Percentiles rank a stretch among this genome's conserved stretches.
These are phyloP conservation scores for Coemansia sp. DNA, from an alignment of 192 early-diverging fungal species.

Conservation along the genomic window DNA sequence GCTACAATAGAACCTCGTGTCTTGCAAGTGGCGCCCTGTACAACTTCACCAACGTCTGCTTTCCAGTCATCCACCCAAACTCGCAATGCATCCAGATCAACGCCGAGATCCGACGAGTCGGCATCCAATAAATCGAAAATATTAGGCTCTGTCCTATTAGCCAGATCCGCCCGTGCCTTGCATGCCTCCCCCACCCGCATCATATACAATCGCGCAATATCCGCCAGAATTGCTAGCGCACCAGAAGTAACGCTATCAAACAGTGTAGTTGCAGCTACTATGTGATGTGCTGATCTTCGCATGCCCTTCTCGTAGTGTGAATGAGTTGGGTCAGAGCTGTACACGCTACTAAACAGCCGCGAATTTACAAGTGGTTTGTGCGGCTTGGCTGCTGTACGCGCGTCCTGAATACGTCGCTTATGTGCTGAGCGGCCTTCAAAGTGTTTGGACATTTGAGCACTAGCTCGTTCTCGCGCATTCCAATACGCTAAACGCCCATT, in stretches of 20 bases:
- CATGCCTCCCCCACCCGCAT: conserved; percentile 47
- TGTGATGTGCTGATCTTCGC: conserved; percentile 42
- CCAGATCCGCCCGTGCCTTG: conserved; percentile 41
- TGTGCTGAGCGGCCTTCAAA: not conserved
- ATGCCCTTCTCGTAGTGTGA: conserved; percentile 39
- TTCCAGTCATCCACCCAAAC: conserved; percentile 41
- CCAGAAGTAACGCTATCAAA: conserved; percentile 39
- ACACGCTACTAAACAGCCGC: conserved; percentile 17
- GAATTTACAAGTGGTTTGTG: conserved; percentile 24
- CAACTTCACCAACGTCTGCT: conserved; percentile 17
- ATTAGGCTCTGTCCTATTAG: conserved; percentile 39
- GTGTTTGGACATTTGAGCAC: not conserved
- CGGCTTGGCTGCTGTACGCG: conserved; percentile 5
- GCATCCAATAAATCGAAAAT: conserved; percentile 28
- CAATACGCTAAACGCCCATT: not conserved
- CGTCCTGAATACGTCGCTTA: conserved; percentile 3
- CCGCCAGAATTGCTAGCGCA: conserved; percentile 34
- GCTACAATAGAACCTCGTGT: not conserved
- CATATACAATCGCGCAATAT: conserved; percentile 43
- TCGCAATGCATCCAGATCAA: conserved; percentile 26
- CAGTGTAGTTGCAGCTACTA: conserved; percentile 43
- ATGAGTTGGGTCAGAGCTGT: conserved; percentile 6
- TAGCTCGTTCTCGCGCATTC: conserved; percentile 5
- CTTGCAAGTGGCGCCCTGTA: not conserved
- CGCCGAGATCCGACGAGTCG: conserved; percentile 22